Base-by-base conservation (phyloP, 169 alveolate species). In the Plasmodium blacklocki region DNA sequence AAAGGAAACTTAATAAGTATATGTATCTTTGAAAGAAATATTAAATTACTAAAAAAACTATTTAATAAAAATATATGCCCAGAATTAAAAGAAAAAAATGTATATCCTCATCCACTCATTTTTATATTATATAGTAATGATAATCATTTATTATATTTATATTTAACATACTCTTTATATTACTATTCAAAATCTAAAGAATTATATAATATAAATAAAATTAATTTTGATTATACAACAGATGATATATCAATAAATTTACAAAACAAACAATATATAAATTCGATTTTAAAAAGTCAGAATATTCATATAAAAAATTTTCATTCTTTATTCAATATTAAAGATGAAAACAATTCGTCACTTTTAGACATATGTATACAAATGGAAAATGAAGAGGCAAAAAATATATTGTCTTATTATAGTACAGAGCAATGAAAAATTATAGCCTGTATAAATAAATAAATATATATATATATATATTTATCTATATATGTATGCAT, bases 1-100 rank as follows among this genome's bases (percentile, higher is more conserved):
- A 80, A 80, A 68, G 90, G 90, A 50, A 80, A 80, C 67, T 68
- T 80, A 68, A 67, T 80, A 18, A 80, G 90, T 80, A 58, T 80
- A 12, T 80, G 85, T 6, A 67, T 80, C 47, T 80, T 80, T 80
- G 90, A 80, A 80, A 80, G 73, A 49, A 80, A 80, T 49, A 68
- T 80, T 54, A 45, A 68, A 45, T 26, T 68, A 29, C 15, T 80
- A 39, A 80, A 80, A 80, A 80, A 68, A 68, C 59, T 80, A 9
- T 52, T 80, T 29, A 54, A 49, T 56, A 80, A 80, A 54, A 56
- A 68, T 80, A 80, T 80, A 39, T 66, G 66, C 11, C 90, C 90
- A 21, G 54, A 54, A 39, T 56, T 56, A 15, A 23, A 64, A 15
- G 47, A 63, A 72, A 58, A 45, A 80, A 80, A 49, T 39, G 7